A percentile compares a stretch with the other conserved stretches of the same genome.
These are phyloP conservation scores for Rubus idaeus DNA, from an alignment of 306 rosid species.

Conservation along the genomic window DNA sequence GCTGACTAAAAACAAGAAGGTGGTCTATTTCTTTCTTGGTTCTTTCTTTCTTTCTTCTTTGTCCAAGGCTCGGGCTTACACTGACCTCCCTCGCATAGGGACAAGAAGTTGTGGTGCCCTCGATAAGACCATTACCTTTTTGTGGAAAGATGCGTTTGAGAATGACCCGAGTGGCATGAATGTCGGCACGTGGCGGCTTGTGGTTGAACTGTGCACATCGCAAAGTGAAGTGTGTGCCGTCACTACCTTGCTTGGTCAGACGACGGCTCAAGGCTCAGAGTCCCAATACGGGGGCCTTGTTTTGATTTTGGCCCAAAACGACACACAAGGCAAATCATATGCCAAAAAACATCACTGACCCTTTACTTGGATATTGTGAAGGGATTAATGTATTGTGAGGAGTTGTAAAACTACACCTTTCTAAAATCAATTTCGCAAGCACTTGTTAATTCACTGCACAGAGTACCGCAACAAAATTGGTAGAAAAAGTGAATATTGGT, in stretches of 20 bases:
- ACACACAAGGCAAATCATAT: too few relatives aligned
- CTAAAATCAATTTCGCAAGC: background rate
- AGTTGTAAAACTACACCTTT: background rate
- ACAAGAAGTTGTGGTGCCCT: constrained; percentile 32
- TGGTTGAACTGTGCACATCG: constrained; percentile 9
- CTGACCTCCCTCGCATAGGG: constrained; percentile 16
- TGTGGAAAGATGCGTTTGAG: constrained; percentile 28
- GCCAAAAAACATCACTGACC: too few relatives aligned
- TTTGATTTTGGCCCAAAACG: too few relatives aligned
- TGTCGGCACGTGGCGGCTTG: constrained; percentile 32
- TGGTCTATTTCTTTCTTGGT: constrained; percentile 20
- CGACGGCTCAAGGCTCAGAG: too few relatives aligned
- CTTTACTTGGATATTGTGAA: too few relatives aligned
- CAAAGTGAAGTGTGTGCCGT: background rate
- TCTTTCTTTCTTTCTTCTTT: too few relatives aligned
- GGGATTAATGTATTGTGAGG: too few relatives aligned
- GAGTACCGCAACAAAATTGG: background rate
- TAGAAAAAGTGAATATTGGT: background rate
- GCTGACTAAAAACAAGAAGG: background rate
- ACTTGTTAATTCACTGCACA: background rate
- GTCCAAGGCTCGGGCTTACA: background rate
- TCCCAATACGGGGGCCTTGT: too few relatives aligned
- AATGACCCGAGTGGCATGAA: constrained; percentile 16
- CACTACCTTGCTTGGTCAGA: background rate
- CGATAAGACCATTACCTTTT: constrained; percentile 8